Percentiles rank a stretch among this genome's conserved stretches.
Evolutionary conservation across 768 basidiomycete species (phyloP).

Genomic region (Pulveroboletus sp.): DNA sequence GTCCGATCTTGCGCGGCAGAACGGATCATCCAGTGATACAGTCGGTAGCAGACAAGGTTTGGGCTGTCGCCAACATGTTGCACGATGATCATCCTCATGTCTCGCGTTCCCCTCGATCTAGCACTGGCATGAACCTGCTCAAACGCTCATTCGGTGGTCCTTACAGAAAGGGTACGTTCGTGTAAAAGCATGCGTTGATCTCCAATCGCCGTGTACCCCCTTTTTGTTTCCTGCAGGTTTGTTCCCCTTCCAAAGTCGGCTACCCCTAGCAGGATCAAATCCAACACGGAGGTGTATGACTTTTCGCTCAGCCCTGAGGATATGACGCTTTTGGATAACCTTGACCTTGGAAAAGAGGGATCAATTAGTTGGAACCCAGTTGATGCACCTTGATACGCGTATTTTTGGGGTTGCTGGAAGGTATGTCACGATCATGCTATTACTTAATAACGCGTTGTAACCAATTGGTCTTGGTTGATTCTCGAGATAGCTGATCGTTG

Average conservation of each 20-base stretch:
- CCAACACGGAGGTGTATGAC: constrained; percentile 73
- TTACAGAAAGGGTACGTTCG: constrained; percentile 70
- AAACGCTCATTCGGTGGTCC: constrained; percentile 88
- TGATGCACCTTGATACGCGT: constrained; percentile 37
- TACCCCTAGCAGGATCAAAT: constrained; percentile 63
- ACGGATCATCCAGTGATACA: constrained; percentile 54
- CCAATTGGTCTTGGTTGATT: background rate
- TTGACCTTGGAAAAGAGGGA: constrained; percentile 74
- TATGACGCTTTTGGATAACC: constrained; percentile 57
- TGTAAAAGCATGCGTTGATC: background rate
- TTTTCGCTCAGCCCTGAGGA: constrained; percentile 69
- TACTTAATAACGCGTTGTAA: too few relatives aligned
- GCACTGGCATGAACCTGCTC: constrained; percentile 64
- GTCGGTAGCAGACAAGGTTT: constrained; percentile 58
- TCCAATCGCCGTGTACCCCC: background rate
- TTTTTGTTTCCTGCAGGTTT: constrained; percentile 43
- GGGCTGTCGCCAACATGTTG: constrained; percentile 8
- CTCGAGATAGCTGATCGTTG: background rate
- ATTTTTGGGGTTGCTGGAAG: background rate
- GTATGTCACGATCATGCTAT: background rate
- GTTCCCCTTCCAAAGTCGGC: constrained; percentile 83
- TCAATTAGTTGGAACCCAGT: constrained; percentile 86
- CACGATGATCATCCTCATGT: constrained; percentile 6
- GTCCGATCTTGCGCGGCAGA: constrained; percentile 64
- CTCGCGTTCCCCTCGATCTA: constrained; percentile 23